A percentile compares a stretch with the other conserved stretches of the same genome.
These are phyloP conservation scores for Borealophlyctis nickersoniae DNA, from an alignment of 192 early-diverging fungal species.

Conservation along the genomic window DNA sequence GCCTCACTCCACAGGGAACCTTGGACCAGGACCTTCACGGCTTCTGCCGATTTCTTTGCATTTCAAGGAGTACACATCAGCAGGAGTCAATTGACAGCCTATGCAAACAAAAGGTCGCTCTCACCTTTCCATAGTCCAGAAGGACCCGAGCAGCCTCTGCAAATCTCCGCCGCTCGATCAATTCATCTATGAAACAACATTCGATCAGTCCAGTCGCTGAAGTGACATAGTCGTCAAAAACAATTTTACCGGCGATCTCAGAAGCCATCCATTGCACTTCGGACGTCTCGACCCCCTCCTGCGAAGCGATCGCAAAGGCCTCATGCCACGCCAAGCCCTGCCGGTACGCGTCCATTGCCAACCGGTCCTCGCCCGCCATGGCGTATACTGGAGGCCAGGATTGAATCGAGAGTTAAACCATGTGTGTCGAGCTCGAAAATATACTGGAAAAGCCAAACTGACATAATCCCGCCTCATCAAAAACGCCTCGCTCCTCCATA, in stretches of 20 bases:
- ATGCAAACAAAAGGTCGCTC: too few species aligned
- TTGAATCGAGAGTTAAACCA: constrained; percentile 1
- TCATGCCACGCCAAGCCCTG: constrained; percentile 64
- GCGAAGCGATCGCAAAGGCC: constrained; percentile 60
- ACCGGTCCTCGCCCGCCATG: constrained; percentile 53
- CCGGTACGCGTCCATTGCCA: constrained; percentile 60
- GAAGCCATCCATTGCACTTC: constrained; percentile 51
- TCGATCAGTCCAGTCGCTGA: not conserved
- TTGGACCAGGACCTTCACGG: constrained; percentile 64
- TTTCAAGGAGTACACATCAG: too few species aligned
- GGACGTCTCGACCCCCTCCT: constrained; percentile 43
- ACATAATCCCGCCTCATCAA: constrained; percentile 67
- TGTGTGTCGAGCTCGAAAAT: not conserved
- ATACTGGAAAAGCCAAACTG: too few species aligned
- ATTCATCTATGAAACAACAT: constrained; percentile 20
- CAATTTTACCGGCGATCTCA: constrained; percentile 49
- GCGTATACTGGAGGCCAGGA: constrained; percentile 42
- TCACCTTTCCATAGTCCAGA: constrained; percentile 58
- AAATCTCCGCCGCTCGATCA: constrained; percentile 61
- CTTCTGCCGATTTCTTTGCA: constrained; percentile 69
- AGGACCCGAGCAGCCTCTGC: constrained; percentile 66
- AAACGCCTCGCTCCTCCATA: constrained; percentile 49
- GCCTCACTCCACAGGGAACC: constrained; percentile 78
- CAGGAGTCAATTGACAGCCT: too few species aligned
- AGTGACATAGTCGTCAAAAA: not conserved